Conservation (phyloP, 1,139 yeast genomes). For the Zygosaccharomyces pseudobailii region DNA sequence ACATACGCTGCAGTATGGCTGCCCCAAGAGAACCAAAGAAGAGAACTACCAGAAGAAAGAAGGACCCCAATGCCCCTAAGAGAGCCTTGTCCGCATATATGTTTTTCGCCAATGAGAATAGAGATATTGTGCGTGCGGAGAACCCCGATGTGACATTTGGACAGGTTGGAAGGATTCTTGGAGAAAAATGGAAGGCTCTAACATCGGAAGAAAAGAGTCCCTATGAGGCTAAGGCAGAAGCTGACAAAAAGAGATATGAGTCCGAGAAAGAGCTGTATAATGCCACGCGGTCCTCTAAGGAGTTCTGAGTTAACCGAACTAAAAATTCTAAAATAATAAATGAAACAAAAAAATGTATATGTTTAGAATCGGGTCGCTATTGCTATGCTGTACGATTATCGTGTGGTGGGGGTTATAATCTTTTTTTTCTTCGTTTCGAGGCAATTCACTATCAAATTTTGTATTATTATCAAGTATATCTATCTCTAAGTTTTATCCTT, state of each 20-base stretch:
- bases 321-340: background rate
- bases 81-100: conserved; percentile 96
- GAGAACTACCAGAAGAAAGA: conserved; percentile 36
- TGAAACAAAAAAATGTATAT: background rate
- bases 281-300: conserved; percentile 35
- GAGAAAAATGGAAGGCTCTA: conserved; percentile 95
- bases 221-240: conserved; percentile 87
- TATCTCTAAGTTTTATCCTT: background rate
- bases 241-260: conserved; percentile 96
- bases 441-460: background rate
- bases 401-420: background rate
- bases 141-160: conserved; percentile 94
- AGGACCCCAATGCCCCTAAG: conserved; percentile 98
- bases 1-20: conserved; percentile 32
- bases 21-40: conserved; percentile 38
- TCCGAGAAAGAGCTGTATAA: conserved; percentile 89
- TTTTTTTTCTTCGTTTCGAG: background rate
- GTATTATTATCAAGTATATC: background rate
- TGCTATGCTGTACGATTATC: background rate
- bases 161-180: conserved; percentile 85
- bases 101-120: conserved; percentile 97
- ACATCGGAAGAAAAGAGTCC: conserved; percentile 77
- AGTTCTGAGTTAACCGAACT: background rate
- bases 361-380: background rate
- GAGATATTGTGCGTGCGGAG: conserved; percentile 90